Evolutionary conservation across 2,329 filamentous ascomycete species (phyloP), one percentile per base, ranked within the genome.

Genomic region (Pseudogymnoascus sp.): DNA sequence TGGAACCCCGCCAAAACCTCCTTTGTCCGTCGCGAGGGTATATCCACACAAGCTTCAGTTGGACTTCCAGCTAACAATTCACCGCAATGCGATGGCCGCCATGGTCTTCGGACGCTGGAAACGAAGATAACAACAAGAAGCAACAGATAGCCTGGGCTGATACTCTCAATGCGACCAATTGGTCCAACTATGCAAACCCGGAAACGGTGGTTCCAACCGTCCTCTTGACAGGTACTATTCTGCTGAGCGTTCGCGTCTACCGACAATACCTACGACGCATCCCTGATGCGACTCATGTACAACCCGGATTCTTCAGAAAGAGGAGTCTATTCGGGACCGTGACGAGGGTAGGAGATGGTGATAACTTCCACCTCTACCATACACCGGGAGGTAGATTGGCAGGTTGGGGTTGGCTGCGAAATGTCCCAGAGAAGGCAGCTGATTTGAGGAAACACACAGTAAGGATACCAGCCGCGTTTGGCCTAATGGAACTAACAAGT

Each of bases 321-420:
- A 82, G 89, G 67, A 92, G 84, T 67, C 71, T 99, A 41, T 88
- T 93, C 67, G 94, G 94, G 12, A 83, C 82, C 64, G 94, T 97
- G 41, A 97, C 93, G 11, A 91, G 89, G 67, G 94, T 99, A 22
- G 94, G 95, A 41, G 94, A 99, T 79, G 95, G 91, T 3, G 94
- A 99, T 74, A 93, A 93, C 71, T 97, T 99, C 73, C 88, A 94
- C 67, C 74, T 99, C 57, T 99, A 88, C 72, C 94, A 99, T 73
- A 97, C 91, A 0, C 94, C 94, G 0, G 93, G 93, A n/a, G 94
- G 94, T 9, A 81, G 86, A 66, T 74, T 92, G 59, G 81, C 88
- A 9, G 94, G 94, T 60, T 99, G 94, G 94, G 91, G 89, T n/a
- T 96, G 90, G 91, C 70, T 94, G 65, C 79, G 91, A 69, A 86